A percentile compares a stretch with the other conserved stretches of the same genome.
Conservation (phyloP, 768 basidiomycete genomes). For the Mycena kentingensis region DNA sequence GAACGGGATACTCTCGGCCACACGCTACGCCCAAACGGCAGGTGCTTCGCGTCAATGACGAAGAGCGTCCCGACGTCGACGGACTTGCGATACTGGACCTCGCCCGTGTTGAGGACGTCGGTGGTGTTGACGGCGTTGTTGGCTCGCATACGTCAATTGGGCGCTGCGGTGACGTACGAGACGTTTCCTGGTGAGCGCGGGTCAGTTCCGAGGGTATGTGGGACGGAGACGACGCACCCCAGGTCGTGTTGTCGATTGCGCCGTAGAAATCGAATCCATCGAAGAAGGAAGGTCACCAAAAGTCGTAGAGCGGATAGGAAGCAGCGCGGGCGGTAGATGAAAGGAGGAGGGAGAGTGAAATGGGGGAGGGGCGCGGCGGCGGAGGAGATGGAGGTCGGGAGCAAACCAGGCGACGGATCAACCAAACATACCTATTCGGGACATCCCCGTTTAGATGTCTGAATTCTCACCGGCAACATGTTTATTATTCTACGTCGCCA, state of each 20-base stretch:
- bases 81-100: slow-evolving; percentile 18
- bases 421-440: too few species aligned
- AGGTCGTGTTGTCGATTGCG: slow-evolving; percentile 20
- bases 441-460: too few species aligned
- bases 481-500: too few species aligned
- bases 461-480: too few species aligned
- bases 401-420: too few species aligned
- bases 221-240: slow-evolving; percentile 17
- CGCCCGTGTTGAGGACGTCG: slow-evolving; percentile 6
- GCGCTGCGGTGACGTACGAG: slow-evolving; percentile 52
- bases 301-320: slow-evolving; percentile 15
- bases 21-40: slow-evolving; percentile 56
- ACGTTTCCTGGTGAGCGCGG: slow-evolving; percentile 52
- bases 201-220: background rate
- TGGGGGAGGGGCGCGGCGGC: too few species aligned
- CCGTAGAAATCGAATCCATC: slow-evolving; percentile 22
- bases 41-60: slow-evolving; percentile 47
- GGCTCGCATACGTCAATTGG: too few species aligned
- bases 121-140: slow-evolving; percentile 73
- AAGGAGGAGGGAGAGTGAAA: too few species aligned
- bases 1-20: slow-evolving; percentile 53
- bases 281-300: slow-evolving; percentile 18
- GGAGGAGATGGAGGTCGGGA: too few species aligned
- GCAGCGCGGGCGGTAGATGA: too few species aligned
- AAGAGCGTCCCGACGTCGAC: slow-evolving; percentile 44